Base-by-base conservation (phyloP, 805 yeast genomes). In the Metschnikowia hibisci region DNA sequence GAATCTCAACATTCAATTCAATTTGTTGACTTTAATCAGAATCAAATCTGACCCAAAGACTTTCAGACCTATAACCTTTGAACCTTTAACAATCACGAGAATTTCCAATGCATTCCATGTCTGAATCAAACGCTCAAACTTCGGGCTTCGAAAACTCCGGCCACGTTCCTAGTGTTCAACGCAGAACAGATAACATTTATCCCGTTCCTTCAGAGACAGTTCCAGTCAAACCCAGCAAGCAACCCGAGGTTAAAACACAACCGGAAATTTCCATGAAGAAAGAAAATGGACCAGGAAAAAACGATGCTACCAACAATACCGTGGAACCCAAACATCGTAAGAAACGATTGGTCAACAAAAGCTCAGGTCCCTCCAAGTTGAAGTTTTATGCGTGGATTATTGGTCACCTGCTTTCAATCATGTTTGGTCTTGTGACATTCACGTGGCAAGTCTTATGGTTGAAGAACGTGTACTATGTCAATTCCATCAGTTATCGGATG, bases 331-430 rank as follows among this genome's bases (percentile, higher is more conserved):
- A 45, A 11, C 47, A 43, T 37, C 54, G 54, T 34, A 60, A 54
- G 39, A 55, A 52, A 47, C 63, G 59, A 44, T 53, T 70, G 37
- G 64, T 68, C 7, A 59, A 59, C 47, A 66, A 61, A 39, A 51
- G 53, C 11, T 37, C 45, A 4, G 57, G 48, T 3, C 44, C 67
- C 22, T 62, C 64, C 40, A 75, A 77, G 16, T 46, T 74, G 38
- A 72, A 74, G 54, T 72, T 73, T 50, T 58, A 66, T 39, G 46
- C 67, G 12, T 82, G 88, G 88, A 49, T 80, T 8, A 73, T 61
- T 3, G 87, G 87, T 12, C 87, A 82, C 59, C 46, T 47, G 0
- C 22, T 65, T 1, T 67, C 80, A 1, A 31, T 81, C 13, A 60
- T 54, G 0, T 76, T 73, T 51, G 82, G 84, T 13, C 57, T 41